A percentile compares a stretch with the other conserved stretches of the same genome.
Conservation (phyloP, 495 filamentous ascomycete genomes). For the Aspergillus bridgeri region DNA sequence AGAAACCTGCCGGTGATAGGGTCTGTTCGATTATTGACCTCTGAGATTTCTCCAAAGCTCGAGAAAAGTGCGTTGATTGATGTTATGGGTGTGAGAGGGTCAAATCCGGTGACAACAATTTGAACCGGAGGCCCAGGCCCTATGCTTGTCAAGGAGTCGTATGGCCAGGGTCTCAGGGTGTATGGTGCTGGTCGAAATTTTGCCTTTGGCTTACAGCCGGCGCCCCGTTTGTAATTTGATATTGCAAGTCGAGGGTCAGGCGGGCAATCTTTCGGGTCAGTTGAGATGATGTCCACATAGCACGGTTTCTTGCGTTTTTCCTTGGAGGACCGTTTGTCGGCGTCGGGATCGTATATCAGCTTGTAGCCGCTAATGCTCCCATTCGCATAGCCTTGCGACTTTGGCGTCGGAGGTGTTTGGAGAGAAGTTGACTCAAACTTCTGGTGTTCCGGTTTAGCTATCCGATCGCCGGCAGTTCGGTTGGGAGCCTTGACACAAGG, state of each 20-base stretch:
- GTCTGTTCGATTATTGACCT: slow-evolving; percentile 86
- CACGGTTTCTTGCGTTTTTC: slow-evolving; percentile 68
- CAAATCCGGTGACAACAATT: slow-evolving; percentile 89
- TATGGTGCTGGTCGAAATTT: slow-evolving; percentile 75
- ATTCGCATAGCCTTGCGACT: slow-evolving; percentile 59
- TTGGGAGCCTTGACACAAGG: slow-evolving; percentile 34
- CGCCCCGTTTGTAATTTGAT: slow-evolving; percentile 52
- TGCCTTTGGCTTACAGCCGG: slow-evolving; percentile 65
- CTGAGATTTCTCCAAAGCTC: slow-evolving; percentile 82
- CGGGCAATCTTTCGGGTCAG: slow-evolving; percentile 64
- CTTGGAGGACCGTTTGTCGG: slow-evolving; percentile 57
- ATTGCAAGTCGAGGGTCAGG: slow-evolving; percentile 75
- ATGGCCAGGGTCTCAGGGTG: slow-evolving; percentile 68
- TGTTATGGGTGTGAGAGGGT: slow-evolving; percentile 76
- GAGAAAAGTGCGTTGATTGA: slow-evolving; percentile 79
- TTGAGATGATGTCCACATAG: slow-evolving; percentile 65
- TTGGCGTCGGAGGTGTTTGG: slow-evolving; percentile 48
- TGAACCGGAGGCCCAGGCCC: slow-evolving; percentile 86
- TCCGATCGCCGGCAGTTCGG: slow-evolving; percentile 18
- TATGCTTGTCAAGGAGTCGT: slow-evolving; percentile 75
- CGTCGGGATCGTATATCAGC: slow-evolving; percentile 71
- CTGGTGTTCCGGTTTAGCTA: slow-evolving; percentile 18
- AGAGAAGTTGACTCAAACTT: slow-evolving; percentile 44
- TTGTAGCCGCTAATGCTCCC: slow-evolving; percentile 64
- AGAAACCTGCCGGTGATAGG: slow-evolving; percentile 89